Conservation (phyloP, 192 early-diverging fungal species). For the Phycomyces nitens region DNA sequence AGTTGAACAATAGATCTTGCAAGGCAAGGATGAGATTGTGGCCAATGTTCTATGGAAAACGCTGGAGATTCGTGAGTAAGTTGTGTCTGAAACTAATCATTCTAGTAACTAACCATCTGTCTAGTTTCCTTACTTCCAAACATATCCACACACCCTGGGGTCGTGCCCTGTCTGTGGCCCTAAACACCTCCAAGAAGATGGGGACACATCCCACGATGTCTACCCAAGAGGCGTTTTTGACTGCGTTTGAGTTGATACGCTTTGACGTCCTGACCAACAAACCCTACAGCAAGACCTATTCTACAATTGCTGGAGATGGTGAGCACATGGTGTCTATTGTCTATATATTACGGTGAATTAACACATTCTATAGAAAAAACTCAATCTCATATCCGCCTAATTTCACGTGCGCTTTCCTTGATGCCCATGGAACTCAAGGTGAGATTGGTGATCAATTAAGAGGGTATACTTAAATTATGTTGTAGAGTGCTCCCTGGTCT, state of each 20-base stretch:
- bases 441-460: conserved; percentile 1
- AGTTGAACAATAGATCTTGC: conserved; percentile 13
- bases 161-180: conserved; percentile 28
- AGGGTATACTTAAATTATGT: not conserved
- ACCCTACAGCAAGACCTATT: conserved; percentile 45
- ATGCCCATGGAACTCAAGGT: conserved; percentile 56
- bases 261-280: conserved; percentile 43
- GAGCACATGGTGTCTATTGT: not conserved
- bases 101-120: no score
- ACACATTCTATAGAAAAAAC: conserved; percentile 30
- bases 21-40: conserved; percentile 39
- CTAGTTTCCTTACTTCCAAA: conserved; percentile 35
- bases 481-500: conserved; percentile 47
- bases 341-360: conserved; percentile 4
- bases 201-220: conserved; percentile 1
- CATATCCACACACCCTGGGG: conserved; percentile 42
- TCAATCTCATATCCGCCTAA: conserved; percentile 39
- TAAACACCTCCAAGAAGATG: conserved; percentile 16
- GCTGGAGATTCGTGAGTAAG: conserved; percentile 41
- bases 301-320: conserved; percentile 23
- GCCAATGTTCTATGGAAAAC: conserved; percentile 40
- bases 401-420: conserved; percentile 51
- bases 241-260: conserved; percentile 52
- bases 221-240: conserved; percentile 47
- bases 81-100: no score